phyloP scores from a whole-genome alignment of 225 moss, liverwort and hornwort genomes.

The Climacium dendroides region DNA sequence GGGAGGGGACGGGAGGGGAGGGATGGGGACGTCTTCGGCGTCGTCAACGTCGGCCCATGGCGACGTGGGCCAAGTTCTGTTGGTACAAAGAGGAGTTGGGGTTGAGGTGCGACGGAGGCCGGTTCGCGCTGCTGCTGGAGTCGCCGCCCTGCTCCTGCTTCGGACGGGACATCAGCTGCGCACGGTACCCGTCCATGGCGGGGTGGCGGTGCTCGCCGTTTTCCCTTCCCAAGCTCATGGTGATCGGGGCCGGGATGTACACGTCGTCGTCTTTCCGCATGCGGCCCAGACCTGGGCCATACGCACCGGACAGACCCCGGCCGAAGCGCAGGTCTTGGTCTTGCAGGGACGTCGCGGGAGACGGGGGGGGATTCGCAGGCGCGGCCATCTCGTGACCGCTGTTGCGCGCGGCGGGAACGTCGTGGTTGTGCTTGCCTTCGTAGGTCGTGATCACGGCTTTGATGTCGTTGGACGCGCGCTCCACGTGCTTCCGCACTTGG shows the following conservation, averaged over 20 bases:
- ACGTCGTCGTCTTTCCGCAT: constrained; percentile 24
- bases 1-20: too few relatives aligned
- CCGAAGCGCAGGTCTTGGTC: constrained; percentile 25
- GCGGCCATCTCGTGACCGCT: constrained; percentile 70
- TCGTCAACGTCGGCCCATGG: constrained; percentile 20
- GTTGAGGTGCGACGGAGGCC: constrained; percentile 9
- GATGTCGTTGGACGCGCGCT: constrained; percentile 84
- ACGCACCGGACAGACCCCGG: not conserved
- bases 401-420: constrained; percentile 87
- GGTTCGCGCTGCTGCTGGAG: not conserved
- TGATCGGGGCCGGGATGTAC: constrained; percentile 19
- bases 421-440: constrained; percentile 97
- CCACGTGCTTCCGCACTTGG: constrained; percentile 90
- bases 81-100: constrained; percentile 19
- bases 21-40: too few relatives aligned
- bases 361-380: not conserved
- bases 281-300: not conserved
- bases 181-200: not conserved
- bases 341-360: constrained; percentile 26
- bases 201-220: not conserved
- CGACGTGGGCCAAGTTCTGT: constrained; percentile 19
- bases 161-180: constrained; percentile 29
- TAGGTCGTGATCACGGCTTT: constrained; percentile 97
- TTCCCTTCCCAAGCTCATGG: constrained; percentile 20
- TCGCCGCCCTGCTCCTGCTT: constrained; percentile 49